Percentiles rank a stretch among this genome's conserved stretches.
Conservation (phyloP, 768 basidiomycete species). For the Rhizopogon vinicolor region DNA sequence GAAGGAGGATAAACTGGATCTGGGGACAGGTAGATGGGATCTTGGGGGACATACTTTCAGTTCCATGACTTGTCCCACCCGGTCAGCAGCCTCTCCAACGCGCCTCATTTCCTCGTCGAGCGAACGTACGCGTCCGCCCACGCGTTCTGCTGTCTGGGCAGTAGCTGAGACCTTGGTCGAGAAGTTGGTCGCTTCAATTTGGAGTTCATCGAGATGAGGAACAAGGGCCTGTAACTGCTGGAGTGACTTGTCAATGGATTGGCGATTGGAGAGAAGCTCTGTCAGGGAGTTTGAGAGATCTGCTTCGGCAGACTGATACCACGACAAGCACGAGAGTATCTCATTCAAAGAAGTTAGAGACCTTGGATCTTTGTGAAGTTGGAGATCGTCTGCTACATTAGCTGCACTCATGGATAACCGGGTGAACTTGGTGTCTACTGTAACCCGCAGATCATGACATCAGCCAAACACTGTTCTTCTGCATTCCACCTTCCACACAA, state of each 20-base stretch:
- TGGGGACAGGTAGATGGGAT: slow-evolving; percentile 28
- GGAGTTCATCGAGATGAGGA: slow-evolving; percentile 60
- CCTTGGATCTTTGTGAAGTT: slow-evolving; percentile 18
- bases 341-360: slow-evolving; percentile 60
- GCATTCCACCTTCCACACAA: neutral
- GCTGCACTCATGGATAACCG: slow-evolving; percentile 8
- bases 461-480: no score
- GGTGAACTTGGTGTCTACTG: neutral
- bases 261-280: slow-evolving; percentile 60
- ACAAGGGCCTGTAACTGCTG: slow-evolving; percentile 54
- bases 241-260: slow-evolving; percentile 61
- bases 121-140: slow-evolving; percentile 85
- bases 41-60: slow-evolving; percentile 61
- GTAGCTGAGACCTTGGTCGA: slow-evolving; percentile 61
- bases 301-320: slow-evolving; percentile 72
- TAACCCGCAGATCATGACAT: no score
- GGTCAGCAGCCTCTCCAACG: slow-evolving; percentile 85
- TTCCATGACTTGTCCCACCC: slow-evolving; percentile 91
- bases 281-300: slow-evolving; percentile 72
- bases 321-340: slow-evolving; percentile 70
- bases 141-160: slow-evolving; percentile 76
- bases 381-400: neutral
- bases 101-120: slow-evolving; percentile 93
- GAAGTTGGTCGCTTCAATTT: slow-evolving; percentile 51
- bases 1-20: slow-evolving; percentile 21